Evolutionary conservation across 139 green algal genomes (phyloP).

Genomic region (Nannochloris sp.): DNA sequence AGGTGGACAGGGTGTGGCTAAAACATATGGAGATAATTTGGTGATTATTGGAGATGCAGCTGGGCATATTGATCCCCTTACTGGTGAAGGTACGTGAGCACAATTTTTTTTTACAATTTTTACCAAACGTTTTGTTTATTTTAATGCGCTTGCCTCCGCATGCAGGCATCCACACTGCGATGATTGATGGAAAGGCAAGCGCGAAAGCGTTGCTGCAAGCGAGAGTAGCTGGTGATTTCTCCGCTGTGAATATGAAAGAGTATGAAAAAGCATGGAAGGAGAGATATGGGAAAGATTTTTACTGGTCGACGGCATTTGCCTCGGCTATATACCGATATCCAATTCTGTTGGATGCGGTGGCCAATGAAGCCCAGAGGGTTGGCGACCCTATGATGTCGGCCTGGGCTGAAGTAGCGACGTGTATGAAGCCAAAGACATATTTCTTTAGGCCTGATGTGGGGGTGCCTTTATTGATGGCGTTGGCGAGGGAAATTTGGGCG

Average conservation of each 20-base stretch:
- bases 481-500: slow-evolving; percentile 72
- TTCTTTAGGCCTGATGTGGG: slow-evolving; percentile 82
- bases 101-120: background rate
- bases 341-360: slow-evolving; percentile 76
- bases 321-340: slow-evolving; percentile 51
- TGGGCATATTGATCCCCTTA: slow-evolving; percentile 86
- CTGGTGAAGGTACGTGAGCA: slow-evolving; percentile 31
- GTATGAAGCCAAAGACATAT: slow-evolving; percentile 88
- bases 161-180: slow-evolving; percentile 86
- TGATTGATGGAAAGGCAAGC: slow-evolving; percentile 85
- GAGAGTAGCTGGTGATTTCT: slow-evolving; percentile 66
- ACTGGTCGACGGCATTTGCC: slow-evolving; percentile 42
- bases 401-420: slow-evolving; percentile 89
- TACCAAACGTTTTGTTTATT: background rate
- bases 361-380: slow-evolving; percentile 69
- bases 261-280: slow-evolving; percentile 67
- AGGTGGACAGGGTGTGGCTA: slow-evolving; percentile 46
- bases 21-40: slow-evolving; percentile 76
- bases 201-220: slow-evolving; percentile 71
- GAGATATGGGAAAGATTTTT: slow-evolving; percentile 81
- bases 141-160: background rate
- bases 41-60: slow-evolving; percentile 85
- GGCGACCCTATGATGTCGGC: slow-evolving; percentile 77
- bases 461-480: slow-evolving; percentile 64
- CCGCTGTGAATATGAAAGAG: slow-evolving; percentile 31